phyloP scores from a whole-genome alignment of 352 stramenopile species.

The Phytophthora pseudosyringae region DNA sequence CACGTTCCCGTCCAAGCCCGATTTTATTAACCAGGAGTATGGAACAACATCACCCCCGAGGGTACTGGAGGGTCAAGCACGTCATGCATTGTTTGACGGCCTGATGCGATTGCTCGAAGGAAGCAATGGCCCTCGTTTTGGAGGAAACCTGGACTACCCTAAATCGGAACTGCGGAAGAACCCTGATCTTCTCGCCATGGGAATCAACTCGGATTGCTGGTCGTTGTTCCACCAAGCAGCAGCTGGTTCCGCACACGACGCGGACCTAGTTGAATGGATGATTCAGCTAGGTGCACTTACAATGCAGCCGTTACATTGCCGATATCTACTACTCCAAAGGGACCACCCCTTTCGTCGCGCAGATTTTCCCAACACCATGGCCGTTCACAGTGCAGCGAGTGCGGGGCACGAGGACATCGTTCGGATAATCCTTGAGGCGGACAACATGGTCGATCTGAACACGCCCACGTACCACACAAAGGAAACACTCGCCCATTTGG shows the following conservation, averaged over 20 bases:
- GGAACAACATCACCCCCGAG: slow-evolving; percentile 1
- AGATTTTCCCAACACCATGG: slow-evolving; percentile 22
- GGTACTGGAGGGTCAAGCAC: neutral
- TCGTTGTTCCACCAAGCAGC: slow-evolving; percentile 32
- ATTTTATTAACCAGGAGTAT: slow-evolving; percentile 32
- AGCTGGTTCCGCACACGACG: slow-evolving; percentile 34
- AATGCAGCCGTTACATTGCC: slow-evolving; percentile 24
- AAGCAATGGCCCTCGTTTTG: slow-evolving; percentile 14
- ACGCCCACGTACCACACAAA: no score
- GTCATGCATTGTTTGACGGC: slow-evolving; percentile 12
- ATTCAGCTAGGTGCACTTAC: slow-evolving; percentile 37
- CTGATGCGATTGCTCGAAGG: slow-evolving; percentile 15
- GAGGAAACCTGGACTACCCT: slow-evolving; percentile 10
- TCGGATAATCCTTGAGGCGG: slow-evolving; percentile 29
- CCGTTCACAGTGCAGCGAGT: slow-evolving; percentile 31
- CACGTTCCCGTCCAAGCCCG: slow-evolving; percentile 18
- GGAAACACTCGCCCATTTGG: no score
- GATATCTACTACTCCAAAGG: slow-evolving; percentile 1
- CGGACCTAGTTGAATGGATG: slow-evolving; percentile 42
- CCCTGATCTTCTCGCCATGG: slow-evolving; percentile 18
- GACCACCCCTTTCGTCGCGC: neutral
- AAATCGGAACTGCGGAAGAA: slow-evolving; percentile 10
- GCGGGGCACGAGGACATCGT: slow-evolving; percentile 31
- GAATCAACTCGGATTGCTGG: slow-evolving; percentile 2
- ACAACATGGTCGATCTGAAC: no score